Conservation (phyloP, 345 rosid genomes). For the Eucalyptus curtisii region DNA sequence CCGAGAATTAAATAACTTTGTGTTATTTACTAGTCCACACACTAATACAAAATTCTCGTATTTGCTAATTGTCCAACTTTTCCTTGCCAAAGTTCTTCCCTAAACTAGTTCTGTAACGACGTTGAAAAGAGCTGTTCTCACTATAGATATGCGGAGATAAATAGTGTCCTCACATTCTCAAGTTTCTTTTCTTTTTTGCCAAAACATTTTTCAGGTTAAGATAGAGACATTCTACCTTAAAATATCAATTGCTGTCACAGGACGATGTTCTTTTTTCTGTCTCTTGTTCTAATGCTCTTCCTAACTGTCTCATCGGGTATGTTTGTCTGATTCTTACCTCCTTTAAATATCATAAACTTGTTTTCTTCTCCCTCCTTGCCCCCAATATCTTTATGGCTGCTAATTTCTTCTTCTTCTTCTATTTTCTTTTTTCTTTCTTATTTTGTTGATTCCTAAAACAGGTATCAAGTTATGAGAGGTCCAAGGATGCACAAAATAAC, state of each 20-base stretch:
- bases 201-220: not conserved
- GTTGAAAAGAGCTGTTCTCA: not conserved
- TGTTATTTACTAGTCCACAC: not conserved
- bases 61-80: not conserved
- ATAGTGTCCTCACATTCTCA: not conserved
- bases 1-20: not conserved
- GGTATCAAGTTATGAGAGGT: not conserved
- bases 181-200: not conserved
- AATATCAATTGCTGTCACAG: not conserved
- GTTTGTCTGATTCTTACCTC: not conserved
- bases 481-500: not conserved
- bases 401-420: not conserved
- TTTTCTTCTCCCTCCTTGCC: not conserved
- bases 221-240: not conserved
- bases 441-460: not conserved
- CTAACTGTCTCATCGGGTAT: too few relatives aligned
- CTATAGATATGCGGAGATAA: not conserved
- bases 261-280: not conserved
- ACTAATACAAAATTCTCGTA: not conserved
- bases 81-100: not conserved
- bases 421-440: too few relatives aligned
- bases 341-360: not conserved
- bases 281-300: not conserved
- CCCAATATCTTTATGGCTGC: not conserved
- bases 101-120: not conserved